Percentiles rank a stretch among this genome's conserved stretches.
Conservation (phyloP, 2,329 filamentous ascomycete genomes). For the Aplosporella prunicola region DNA sequence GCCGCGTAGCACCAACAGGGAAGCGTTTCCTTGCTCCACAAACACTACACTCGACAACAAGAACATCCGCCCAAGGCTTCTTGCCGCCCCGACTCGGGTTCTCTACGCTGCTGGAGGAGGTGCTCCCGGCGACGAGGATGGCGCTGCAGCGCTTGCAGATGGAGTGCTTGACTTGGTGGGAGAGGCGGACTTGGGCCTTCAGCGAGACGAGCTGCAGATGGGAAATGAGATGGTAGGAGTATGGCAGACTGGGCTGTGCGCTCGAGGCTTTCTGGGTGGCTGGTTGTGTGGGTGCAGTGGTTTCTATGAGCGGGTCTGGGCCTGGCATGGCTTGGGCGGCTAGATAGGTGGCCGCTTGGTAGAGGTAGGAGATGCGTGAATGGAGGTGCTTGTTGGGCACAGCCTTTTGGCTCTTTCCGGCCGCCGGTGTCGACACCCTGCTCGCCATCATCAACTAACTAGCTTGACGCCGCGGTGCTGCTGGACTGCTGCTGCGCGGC, state of each 20-base stretch:
- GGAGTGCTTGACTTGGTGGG: constrained; percentile 61
- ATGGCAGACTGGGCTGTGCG: constrained; percentile 21
- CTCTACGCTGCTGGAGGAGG: constrained; percentile 56
- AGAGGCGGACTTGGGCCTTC: constrained; percentile 70
- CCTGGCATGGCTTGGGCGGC: constrained; percentile 16
- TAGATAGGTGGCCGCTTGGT: constrained; percentile 64
- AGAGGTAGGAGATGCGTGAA: constrained; percentile 69
- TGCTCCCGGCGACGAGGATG: constrained; percentile 59
- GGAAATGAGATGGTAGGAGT: constrained; percentile 52
- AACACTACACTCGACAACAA: constrained; percentile 59
- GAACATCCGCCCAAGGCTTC: constrained; percentile 81
- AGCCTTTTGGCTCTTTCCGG: constrained; percentile 30
- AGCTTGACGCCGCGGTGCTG: constrained; percentile 16
- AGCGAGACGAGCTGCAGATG: constrained; percentile 66
- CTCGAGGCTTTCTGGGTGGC: constrained; percentile 1
- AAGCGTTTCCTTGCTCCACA: constrained; percentile 64
- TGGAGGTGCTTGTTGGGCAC: constrained; percentile 67
- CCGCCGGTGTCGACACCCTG: constrained; percentile 36
- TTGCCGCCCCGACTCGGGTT: constrained; percentile 65
- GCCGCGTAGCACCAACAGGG: constrained; percentile 42
- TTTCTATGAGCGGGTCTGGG: constrained; percentile 14
- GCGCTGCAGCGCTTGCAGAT: constrained; percentile 81
- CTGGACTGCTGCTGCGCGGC: constrained; percentile 9
- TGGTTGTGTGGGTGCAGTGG: constrained; percentile 9
- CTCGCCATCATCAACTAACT: constrained; percentile 32